phyloP scores from a whole-genome alignment of 169 alveolate species.

The Plasmodium cynomolgi region DNA sequence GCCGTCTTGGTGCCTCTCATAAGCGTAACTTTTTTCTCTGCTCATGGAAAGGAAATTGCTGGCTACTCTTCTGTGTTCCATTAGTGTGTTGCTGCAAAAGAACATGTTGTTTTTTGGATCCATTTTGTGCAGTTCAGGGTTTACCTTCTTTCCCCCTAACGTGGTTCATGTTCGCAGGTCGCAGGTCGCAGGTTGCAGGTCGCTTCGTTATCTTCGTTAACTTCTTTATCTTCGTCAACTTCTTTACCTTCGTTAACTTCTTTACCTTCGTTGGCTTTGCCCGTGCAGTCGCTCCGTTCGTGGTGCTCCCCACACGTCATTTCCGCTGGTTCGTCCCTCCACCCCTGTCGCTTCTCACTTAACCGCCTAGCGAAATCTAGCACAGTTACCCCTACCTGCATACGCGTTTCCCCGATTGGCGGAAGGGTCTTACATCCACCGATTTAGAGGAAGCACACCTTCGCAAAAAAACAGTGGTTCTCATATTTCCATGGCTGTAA shows the following conservation, averaged over 20 bases:
- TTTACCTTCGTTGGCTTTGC: background rate
- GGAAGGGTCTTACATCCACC: background rate
- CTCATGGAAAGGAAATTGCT: conserved; percentile 23
- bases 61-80: conserved; percentile 19
- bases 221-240: background rate
- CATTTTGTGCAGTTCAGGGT: conserved; percentile 9
- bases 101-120: conserved; percentile 21
- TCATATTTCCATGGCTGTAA: background rate
- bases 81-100: conserved; percentile 8
- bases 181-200: background rate
- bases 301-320: background rate
- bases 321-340: background rate
- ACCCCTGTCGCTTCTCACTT: background rate
- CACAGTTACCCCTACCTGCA: background rate
- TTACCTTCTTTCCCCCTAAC: conserved; percentile 12
- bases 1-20: conserved; percentile 10
- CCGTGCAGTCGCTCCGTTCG: background rate
- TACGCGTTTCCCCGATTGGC: background rate
- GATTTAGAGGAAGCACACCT: background rate
- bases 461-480: background rate
- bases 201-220: background rate
- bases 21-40: conserved; percentile 29
- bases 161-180: background rate
- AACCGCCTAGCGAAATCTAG: background rate
- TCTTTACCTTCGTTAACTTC: background rate